phyloP scores from a whole-genome alignment of 495 filamentous ascomycete genomes.

The Penicillium canariense region DNA sequence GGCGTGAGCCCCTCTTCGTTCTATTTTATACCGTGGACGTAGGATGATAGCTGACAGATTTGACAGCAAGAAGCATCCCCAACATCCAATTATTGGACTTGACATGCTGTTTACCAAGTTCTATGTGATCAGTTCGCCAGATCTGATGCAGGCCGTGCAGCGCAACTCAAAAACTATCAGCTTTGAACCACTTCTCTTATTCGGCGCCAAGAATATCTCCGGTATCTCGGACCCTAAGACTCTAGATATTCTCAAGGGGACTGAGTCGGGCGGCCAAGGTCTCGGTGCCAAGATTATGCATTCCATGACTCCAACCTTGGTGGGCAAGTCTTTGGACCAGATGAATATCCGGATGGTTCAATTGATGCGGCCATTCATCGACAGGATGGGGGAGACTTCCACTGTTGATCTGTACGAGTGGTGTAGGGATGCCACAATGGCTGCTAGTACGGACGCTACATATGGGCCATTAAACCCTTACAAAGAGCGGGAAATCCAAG shows the following conservation, averaged over 20 bases:
- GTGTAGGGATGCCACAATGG: conserved; percentile 42
- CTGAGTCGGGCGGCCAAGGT: conserved; percentile 20
- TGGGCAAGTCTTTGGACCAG: conserved; percentile 24
- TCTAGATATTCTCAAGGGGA: conserved; percentile 18
- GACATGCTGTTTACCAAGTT: conserved; percentile 40
- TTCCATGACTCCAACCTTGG: conserved; percentile 27
- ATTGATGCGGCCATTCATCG: conserved; percentile 14
- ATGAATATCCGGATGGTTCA: conserved; percentile 31
- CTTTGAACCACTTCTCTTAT: conserved; percentile 38
- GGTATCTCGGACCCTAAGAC: conserved; percentile 17
- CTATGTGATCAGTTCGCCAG: conserved; percentile 45
- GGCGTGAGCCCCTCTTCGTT: conserved; percentile 10
- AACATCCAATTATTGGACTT: conserved; percentile 42
- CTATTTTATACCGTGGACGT: neutral
- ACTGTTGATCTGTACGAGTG: conserved; percentile 35
- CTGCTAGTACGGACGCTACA: conserved; percentile 46
- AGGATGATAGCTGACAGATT: neutral
- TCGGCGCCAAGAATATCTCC: conserved; percentile 16
- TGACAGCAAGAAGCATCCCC: conserved; percentile 18
- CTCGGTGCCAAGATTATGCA: conserved; percentile 14
- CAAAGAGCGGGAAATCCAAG: conserved; percentile 30
- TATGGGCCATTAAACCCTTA: conserved; percentile 54
- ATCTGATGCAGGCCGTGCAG: conserved; percentile 40
- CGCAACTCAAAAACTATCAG: conserved; percentile 38
- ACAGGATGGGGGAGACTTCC: conserved; percentile 10